Percentiles rank a stretch among this genome's conserved stretches.
phyloP scores from a whole-genome alignment of 2,329 filamentous ascomycete species.

The Claviceps sp. region DNA sequence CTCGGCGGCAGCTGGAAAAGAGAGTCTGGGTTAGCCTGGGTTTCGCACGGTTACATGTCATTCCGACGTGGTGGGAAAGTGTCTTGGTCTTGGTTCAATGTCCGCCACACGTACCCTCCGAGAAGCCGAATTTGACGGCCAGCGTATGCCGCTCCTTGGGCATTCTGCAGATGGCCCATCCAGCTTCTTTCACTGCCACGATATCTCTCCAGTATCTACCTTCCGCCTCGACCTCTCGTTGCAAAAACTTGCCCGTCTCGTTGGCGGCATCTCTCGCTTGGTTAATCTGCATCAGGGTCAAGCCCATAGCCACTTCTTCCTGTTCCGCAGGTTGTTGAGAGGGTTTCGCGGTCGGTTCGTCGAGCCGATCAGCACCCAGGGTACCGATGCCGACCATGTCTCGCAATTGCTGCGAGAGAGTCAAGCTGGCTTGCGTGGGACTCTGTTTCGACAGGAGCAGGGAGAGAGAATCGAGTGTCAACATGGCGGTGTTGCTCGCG shows the following conservation, averaged over 20 bases:
- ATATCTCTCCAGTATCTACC: conserved; percentile 83
- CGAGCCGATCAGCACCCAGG: conserved; percentile 53
- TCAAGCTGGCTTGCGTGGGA: conserved; percentile 54
- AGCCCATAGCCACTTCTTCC: conserved; percentile 48
- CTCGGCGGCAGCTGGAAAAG: conserved; percentile 33
- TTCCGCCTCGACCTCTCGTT: conserved; percentile 67
- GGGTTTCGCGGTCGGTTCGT: conserved; percentile 44
- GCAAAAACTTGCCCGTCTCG: conserved; percentile 56
- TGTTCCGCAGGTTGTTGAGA: conserved; percentile 39
- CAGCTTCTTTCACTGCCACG: conserved; percentile 63
- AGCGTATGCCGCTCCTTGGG: conserved; percentile 61
- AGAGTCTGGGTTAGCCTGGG: not conserved
- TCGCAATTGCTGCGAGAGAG: conserved; percentile 58
- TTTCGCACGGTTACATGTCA: too few relatives aligned
- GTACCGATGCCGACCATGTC: conserved; percentile 61
- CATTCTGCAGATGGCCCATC: conserved; percentile 74
- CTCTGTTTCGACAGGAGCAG: conserved; percentile 69
- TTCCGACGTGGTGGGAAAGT: not conserved
- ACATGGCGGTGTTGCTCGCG: conserved; percentile 43
- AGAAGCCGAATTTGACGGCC: conserved; percentile 80
- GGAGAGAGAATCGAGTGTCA: conserved; percentile 71
- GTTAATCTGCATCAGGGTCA: conserved; percentile 66
- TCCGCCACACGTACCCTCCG: conserved; percentile 42
- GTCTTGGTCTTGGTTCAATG: not conserved
- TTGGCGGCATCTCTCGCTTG: conserved; percentile 61